These are phyloP conservation scores for Claviceps paspali DNA, from an alignment of 2,329 filamentous ascomycete species.

Conservation along the genomic window DNA sequence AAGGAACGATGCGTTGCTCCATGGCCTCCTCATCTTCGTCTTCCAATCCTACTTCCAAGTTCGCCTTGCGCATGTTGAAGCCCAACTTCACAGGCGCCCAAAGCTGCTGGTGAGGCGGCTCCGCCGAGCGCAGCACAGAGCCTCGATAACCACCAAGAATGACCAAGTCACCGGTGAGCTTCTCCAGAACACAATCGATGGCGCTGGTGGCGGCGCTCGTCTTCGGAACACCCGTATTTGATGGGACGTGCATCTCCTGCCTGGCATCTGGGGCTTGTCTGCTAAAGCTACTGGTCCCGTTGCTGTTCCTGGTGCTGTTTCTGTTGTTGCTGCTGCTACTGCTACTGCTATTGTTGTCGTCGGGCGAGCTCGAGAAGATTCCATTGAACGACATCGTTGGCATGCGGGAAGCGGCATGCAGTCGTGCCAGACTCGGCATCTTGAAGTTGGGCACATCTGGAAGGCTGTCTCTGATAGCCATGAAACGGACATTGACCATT, in stretches of 20 bases:
- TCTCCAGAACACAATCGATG: conserved; percentile 43
- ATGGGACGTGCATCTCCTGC: neutral
- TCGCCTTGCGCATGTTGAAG: conserved; percentile 78
- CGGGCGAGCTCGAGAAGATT: conserved; percentile 15
- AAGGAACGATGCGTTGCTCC: conserved; percentile 69
- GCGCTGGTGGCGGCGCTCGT: conserved; percentile 10
- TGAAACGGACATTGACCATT: conserved; percentile 77
- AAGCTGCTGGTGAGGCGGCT: conserved; percentile 68
- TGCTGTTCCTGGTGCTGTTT: too few relatives aligned
- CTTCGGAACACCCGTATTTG: neutral
- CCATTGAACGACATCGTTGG: conserved; percentile 19
- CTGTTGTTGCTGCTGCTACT: too few relatives aligned
- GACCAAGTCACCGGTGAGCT: conserved; percentile 70
- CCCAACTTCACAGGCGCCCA: conserved; percentile 94
- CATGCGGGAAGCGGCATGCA: conserved; percentile 21
- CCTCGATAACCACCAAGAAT: conserved; percentile 83
- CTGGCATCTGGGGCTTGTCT: neutral
- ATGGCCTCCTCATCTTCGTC: conserved; percentile 72
- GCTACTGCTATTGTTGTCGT: conserved; percentile 6
- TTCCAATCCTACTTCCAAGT: conserved; percentile 72
- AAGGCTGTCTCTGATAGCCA: conserved; percentile 78
- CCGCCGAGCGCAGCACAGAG: conserved; percentile 72
- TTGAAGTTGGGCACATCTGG: conserved; percentile 68
- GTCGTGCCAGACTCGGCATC: conserved; percentile 45
- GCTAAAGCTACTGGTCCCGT: too few relatives aligned